Base-by-base conservation (phyloP, 257 asterid species). In the Fraxinus americana region DNA sequence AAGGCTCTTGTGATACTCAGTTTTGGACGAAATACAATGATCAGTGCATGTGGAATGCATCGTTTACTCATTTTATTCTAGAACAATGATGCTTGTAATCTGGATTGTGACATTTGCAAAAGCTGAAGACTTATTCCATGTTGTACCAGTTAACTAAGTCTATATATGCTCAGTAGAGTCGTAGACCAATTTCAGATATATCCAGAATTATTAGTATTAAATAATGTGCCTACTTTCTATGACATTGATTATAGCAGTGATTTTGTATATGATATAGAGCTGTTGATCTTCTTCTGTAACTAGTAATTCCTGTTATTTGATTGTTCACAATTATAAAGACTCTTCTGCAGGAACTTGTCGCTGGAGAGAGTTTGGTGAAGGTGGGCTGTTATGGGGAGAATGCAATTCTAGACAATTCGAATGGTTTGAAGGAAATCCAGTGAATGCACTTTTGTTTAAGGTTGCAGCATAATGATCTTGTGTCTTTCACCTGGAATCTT, bases 291-390 rank as follows among this genome's bases (percentile, higher is more conserved):
- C 68, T 63, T 63, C 19, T 63, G 69, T 11, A 27, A 16, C 32
- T 63, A 14, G 72, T 72, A 72, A 67, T 82, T 57, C 52, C 70
- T 67, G 54, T 74, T 52, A 50, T 72, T 77, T 73, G 66, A 72
- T 72, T 73, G 52, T 74, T 84, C 67, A 82, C 27, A 75, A 69
- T 59, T 63, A 71, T 17, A 17, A 41, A 68, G 77, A 67, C 69
- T 82, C 73, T 74, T 79, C 70, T 76, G 67, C 91, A 95, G 99
- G 98, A 84, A 95, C 99, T 79, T 86, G 87, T 78, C 94, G 97
- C 61, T 95, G 99, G 99, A 96, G 97, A 71, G 99, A 93, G 89
- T 95, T 89, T 88, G 99, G 99, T 81, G 97, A 95, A 88, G 98
- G 98, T 75, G 99, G 99, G 76, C 84, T 95, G 54, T 79, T 95